Base-by-base conservation (phyloP, 2,329 filamentous ascomycete genomes). In the Fusarium multiceps region DNA sequence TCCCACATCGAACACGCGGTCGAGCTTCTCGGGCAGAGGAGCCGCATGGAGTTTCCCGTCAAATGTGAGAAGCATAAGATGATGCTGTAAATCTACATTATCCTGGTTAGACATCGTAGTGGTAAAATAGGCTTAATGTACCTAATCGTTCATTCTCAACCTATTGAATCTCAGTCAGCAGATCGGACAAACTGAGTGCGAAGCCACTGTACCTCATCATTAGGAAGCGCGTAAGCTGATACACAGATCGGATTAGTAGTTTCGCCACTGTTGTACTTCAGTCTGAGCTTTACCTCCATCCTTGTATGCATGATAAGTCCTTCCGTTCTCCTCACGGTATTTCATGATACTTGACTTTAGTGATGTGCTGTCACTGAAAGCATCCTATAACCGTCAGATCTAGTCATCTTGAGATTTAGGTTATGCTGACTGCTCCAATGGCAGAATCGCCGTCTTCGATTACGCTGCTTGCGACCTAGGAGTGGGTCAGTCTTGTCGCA, bases 141-240 rank as follows among this genome's bases (percentile, higher is more conserved):
- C 66, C 66, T 43, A 69, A 7, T 28, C 67, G 37, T 4, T 69
- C 67, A 16, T 69, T 69, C 23, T 69, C 67, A 3, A 46, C 27
- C 66, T 43, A 14, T 16, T 43, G 50, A 28, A 10, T 10, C 3
- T 4, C 12, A n/a, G 20, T 68, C 9, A 63, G 55, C 13, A 25
- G 8, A 7, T n/a, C 49, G n/a, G 13, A 1, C 7, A 25, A 3
- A 16, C 3, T 2, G 18, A 27, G 40, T 28, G 20, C 14, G 4
- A 12, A 14, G n/a, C 7, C 4, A 46, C 6, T 14, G 2, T 18
- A 66, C 67, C n/a, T 69, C 62, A 18, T 70, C 66, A 10, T 69
- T 69, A 1, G 66, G 67, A 11, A 70, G 48, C 6, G 42, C 62
- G 30, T 69, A 70, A 9, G 42, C 67, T 70, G 14, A 1, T 4